Evolutionary conservation across 306 rosid genomes (phyloP), one percentile per base, ranked within the genome.

Genomic region (Fragaria ananassa): DNA sequence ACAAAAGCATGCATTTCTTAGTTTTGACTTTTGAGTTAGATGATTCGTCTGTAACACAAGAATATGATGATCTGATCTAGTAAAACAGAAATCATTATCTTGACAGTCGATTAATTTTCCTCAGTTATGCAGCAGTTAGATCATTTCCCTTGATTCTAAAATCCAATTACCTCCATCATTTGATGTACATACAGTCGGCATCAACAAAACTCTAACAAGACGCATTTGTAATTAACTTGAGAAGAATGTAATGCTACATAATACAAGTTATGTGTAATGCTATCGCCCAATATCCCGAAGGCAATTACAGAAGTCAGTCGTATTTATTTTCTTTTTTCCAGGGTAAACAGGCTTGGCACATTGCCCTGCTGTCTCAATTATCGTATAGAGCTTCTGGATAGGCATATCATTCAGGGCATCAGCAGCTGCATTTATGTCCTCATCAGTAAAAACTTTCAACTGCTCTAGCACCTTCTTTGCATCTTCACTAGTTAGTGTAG

Each of bases 361-460:
- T 80, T 95, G 97, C 1, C 92, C 97, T 61, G 99, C 99, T 93
- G 91, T 96, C 86, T 92, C 98, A 74, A 92, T 75, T 85, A 88
- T 62, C 91, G 85, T 88, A 81, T 88, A 96, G 46, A 96, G 87
- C 90, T 91, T 96, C 91, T 85, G 91, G 87, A 96, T 96, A 47
- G 99, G 88, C 83, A 91, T 85, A 85, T 92, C 90, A 77, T 85
- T 80, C 83, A 96, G 81, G 57, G 96, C 97, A 86, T 92, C 93
- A 6, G 97, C 97, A 64, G 97, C 98, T 58, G 89, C 78, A 86
- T 89, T 85, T 57, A 92, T 76, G 81, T 96, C 99, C 15, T 87
- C 91, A 2, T 78, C 79, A 31, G 91, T 90, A 80, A 96, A 96
- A 62, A 91, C 96, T 67, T 88, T 86, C 88, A 96, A 83, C 86